phyloP scores from a whole-genome alignment of 805 yeast genomes.

The Yarrowia sp. region DNA sequence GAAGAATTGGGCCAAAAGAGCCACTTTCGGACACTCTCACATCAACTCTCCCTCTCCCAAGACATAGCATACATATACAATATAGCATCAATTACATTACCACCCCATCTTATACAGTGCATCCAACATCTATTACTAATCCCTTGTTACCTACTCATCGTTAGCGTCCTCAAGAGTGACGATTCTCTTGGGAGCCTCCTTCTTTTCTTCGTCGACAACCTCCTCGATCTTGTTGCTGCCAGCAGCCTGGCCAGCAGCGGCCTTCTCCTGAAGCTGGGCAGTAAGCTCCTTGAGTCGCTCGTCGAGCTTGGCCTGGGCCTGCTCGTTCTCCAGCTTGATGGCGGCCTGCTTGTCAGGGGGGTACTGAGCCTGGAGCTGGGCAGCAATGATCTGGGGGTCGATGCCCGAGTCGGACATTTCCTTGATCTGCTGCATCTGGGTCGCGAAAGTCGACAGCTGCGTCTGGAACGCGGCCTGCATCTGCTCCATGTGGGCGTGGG shows the following conservation, averaged over 20 bases:
- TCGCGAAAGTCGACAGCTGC: slow-evolving; percentile 13
- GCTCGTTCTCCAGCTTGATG: slow-evolving; percentile 32
- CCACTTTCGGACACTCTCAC: too few relatives aligned
- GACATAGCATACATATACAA: background rate
- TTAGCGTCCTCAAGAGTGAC: slow-evolving; percentile 40
- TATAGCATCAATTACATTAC: background rate
- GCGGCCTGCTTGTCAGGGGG: slow-evolving; percentile 33
- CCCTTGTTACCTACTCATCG: slow-evolving; percentile 25
- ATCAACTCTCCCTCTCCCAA: too few relatives aligned
- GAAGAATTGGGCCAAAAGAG: too few relatives aligned
- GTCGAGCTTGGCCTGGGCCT: slow-evolving; percentile 26
- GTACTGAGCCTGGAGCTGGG: slow-evolving; percentile 31
- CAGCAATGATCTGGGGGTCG: slow-evolving; percentile 32
- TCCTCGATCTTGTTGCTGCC: slow-evolving; percentile 27
- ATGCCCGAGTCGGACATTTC: slow-evolving; percentile 39
- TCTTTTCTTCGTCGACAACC: slow-evolving; percentile 9
- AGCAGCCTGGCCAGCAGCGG: background rate
- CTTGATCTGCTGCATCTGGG: slow-evolving; percentile 28
- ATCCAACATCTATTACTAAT: slow-evolving; percentile 18
- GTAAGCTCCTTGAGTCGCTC: slow-evolving; percentile 5
- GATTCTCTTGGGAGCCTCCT: slow-evolving; percentile 36
- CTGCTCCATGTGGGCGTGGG: slow-evolving; percentile 35
- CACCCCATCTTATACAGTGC: too few relatives aligned
- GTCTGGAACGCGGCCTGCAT: slow-evolving; percentile 38
- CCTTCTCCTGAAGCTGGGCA: slow-evolving; percentile 2